Conservation (phyloP, 768 basidiomycete genomes). For the Amylocystis lapponica region DNA sequence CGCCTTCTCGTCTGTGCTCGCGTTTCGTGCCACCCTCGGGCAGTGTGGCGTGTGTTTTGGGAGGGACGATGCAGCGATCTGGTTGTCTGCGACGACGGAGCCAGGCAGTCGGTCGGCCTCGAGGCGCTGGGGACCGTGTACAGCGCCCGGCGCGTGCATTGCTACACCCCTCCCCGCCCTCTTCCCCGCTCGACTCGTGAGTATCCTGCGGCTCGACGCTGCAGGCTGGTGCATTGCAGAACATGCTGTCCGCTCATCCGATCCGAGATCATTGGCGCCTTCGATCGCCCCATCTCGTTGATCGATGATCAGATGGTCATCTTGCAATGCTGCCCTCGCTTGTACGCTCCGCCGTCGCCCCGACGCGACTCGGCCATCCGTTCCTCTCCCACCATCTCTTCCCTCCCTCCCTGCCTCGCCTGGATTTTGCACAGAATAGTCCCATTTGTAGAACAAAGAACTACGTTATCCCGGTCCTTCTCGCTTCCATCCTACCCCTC, state of each 20-base stretch:
- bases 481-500: no score
- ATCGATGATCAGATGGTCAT: constrained; percentile 23
- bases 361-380: no score
- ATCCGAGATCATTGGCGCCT: constrained; percentile 29
- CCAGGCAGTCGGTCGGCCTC: constrained; percentile 25
- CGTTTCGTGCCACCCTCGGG: constrained; percentile 8
- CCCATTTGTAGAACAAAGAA: constrained; percentile 16
- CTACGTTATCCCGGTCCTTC: constrained; percentile 14
- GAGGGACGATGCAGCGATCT: constrained; percentile 4
- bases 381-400: no score
- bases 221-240: constrained; percentile 30
- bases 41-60: constrained; percentile 5
- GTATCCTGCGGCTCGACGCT: constrained; percentile 33
- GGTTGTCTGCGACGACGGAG: constrained; percentile 4
- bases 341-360: no score
- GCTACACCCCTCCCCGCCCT: constrained; percentile 11
- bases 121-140: constrained; percentile 26
- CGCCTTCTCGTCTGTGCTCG: constrained; percentile 31
- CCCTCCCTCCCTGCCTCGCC: no score
- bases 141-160: constrained; percentile 29
- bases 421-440: no score
- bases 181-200: constrained; percentile 12
- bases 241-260: constrained; percentile 10
- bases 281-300: constrained; percentile 35
- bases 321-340: background rate